Evolutionary conservation across 768 basidiomycete genomes (phyloP), one percentile per base, ranked within the genome.

Genomic region (Calocera cornea): DNA sequence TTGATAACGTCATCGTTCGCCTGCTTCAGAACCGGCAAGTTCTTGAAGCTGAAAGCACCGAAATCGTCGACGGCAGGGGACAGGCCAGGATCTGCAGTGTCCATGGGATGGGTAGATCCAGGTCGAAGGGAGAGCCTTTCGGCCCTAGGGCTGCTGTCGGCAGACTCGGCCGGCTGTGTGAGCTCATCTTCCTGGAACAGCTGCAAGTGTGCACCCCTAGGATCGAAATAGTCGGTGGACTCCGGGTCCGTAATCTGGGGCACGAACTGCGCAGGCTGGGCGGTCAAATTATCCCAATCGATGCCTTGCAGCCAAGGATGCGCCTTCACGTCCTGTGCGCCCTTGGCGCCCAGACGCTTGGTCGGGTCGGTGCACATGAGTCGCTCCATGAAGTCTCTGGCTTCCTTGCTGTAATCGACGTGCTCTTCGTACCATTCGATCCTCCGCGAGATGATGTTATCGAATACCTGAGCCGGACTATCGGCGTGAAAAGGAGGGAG

Each of bases 151-250:
- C 69, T 73, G 5, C 71, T 64, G 12, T 66, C 38, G 12, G 69
- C 70, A n/a, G 54, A 60, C 31, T 60, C 54, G 2, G 54, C 54
- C 31, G 19, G 11, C 8, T 14, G 78, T 70, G 84, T 73, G 69
- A 70, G 47, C 81, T 93, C 92, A 60, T 95, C 92, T 68, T 97
- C 95, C 60, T 92, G 88, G 83, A 98, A 97, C 38, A 91, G 78
- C 73, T 93, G 90, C 34, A 88, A 85, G 49, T 90, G 85, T 17
- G 95, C 95, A 2, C 97, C 97, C 49, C 97, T 87, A 69, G 94
- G 85, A 78, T 99, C 97, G 73, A 99, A 99, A 78, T 99, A 99
- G 76, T 99, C 97, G n/a, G 97, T 99, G 24, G 93, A 95, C 78
- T 97, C 95, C 2, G 95, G 94, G 77, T 98, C 95, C 16, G 89